A percentile compares a stretch with the other conserved stretches of the same genome.
phyloP scores from a whole-genome alignment of 805 yeast species.

The Yarrowia divulgata region DNA sequence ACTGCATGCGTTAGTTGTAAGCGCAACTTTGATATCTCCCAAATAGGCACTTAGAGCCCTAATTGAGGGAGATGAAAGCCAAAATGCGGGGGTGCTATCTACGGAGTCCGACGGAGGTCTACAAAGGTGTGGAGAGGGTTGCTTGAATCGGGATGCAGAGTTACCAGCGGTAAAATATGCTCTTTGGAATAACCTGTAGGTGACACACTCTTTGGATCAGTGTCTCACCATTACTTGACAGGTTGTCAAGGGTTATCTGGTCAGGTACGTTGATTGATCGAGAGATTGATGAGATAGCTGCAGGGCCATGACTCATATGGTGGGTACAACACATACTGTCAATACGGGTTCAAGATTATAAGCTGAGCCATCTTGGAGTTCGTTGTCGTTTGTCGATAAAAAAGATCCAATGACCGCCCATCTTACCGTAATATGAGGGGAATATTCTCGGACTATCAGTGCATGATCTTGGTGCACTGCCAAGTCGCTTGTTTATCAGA shows the following conservation, averaged over 20 bases:
- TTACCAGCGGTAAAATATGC: not conserved
- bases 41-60: conserved; percentile 58
- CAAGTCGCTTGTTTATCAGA: conserved; percentile 1
- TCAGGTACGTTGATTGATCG: too few relatives aligned
- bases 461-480: conserved; percentile 17
- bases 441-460: conserved; percentile 20
- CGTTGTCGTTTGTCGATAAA: too few relatives aligned
- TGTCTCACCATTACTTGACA: not conserved
- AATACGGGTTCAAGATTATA: too few relatives aligned
- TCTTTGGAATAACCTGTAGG: conserved; percentile 8
- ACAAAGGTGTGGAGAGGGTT: not conserved
- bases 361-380: too few relatives aligned
- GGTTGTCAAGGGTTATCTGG: not conserved
- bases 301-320: too few relatives aligned
- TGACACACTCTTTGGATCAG: not conserved
- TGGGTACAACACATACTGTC: too few relatives aligned
- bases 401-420: too few relatives aligned
- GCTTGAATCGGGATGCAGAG: not conserved
- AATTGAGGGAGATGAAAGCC: conserved; percentile 49
- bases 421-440: not conserved
- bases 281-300: too few relatives aligned
- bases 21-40: conserved; percentile 57
- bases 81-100: not conserved
- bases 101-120: conserved; percentile 6
- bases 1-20: conserved; percentile 57